These are phyloP conservation scores for Phytophthora gonapodyides DNA, from an alignment of 352 stramenopile genomes.

Conservation along the genomic window DNA sequence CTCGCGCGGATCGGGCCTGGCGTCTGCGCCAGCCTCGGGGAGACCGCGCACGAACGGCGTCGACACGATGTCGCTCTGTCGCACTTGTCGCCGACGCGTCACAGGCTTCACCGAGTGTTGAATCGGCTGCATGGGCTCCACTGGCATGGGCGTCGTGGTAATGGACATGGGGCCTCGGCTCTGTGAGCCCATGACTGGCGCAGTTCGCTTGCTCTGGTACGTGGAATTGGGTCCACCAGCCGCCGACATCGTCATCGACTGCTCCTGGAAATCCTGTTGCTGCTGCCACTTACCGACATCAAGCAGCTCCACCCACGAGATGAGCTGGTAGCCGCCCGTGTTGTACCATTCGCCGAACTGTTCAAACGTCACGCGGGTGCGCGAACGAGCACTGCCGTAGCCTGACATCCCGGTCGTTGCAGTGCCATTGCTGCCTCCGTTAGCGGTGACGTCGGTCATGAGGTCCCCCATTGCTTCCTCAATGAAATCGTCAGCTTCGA, in stretches of 20 bases:
- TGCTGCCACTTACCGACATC: slow-evolving; percentile 86
- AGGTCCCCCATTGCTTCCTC: slow-evolving; percentile 86
- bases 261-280: slow-evolving; percentile 71
- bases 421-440: slow-evolving; percentile 41
- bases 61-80: slow-evolving; percentile 84
- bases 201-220: slow-evolving; percentile 37
- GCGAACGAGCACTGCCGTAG: slow-evolving; percentile 69
- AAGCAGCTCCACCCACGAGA: slow-evolving; percentile 87
- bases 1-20: slow-evolving; percentile 34
- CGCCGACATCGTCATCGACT: slow-evolving; percentile 38
- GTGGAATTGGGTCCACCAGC: slow-evolving; percentile 25
- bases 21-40: slow-evolving; percentile 12
- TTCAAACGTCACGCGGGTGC: slow-evolving; percentile 86
- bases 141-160: slow-evolving; percentile 30
- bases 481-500: slow-evolving; percentile 86
- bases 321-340: slow-evolving; percentile 73
- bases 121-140: slow-evolving; percentile 68
- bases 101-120: slow-evolving; percentile 57
- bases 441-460: slow-evolving; percentile 76
- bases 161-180: slow-evolving; percentile 43
- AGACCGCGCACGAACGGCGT: slow-evolving; percentile 57
- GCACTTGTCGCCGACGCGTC: slow-evolving; percentile 70
- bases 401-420: slow-evolving; percentile 45
- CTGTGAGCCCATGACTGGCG: slow-evolving; percentile 59
- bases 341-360: slow-evolving; percentile 93